Base-by-base conservation (phyloP, 192 early-diverging fungal species). In the Backusella sp. region DNA sequence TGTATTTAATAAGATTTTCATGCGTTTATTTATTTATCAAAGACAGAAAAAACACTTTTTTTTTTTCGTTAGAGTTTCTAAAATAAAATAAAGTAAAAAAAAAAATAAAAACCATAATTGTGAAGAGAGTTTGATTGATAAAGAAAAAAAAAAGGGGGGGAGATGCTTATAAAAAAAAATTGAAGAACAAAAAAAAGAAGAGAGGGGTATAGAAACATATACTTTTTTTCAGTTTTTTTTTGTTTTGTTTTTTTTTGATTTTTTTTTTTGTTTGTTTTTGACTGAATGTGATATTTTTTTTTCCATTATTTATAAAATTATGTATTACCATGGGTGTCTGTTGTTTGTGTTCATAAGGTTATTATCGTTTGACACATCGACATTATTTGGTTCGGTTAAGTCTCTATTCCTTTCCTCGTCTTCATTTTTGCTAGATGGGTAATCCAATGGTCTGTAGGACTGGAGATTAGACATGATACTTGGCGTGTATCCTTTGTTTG, bases 381-480 rank as follows among this genome's bases (percentile, higher is more conserved):
- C 56, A 62, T 23, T 9, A n/a, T 62, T 62, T 28, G 56, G 26
- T 62, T 62, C 56, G 14, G 56, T 28, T 28, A 62, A 62, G 12
- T 62, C 56, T 62, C 56, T 62, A 62, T 23, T 62, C 3, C 56
- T 62, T 28, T 62, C 56, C 8, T 62, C 56, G 2, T 62, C 56
- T 62, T 62, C 56, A 3, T 62, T 62, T 62, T 62, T 62, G 9
- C 23, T 62, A 4, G 56, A 28, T 12, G 56, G 9, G 56, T 62
- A 62, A 62, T 62, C 56, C 56, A 62, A 71, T 30, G 35, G 70
- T 19, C 44, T 41, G 23, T 71, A 71, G 26, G 70, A 49, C 30
- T 71, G 70, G 35, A 71, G 39, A 49, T 41, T 71, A 30, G 70
- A 71, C 70, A 71, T 71, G 42, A 44, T 71, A 32, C 70, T 71